phyloP scores from a whole-genome alignment of 345 rosid species.

The Turritis glabra region DNA sequence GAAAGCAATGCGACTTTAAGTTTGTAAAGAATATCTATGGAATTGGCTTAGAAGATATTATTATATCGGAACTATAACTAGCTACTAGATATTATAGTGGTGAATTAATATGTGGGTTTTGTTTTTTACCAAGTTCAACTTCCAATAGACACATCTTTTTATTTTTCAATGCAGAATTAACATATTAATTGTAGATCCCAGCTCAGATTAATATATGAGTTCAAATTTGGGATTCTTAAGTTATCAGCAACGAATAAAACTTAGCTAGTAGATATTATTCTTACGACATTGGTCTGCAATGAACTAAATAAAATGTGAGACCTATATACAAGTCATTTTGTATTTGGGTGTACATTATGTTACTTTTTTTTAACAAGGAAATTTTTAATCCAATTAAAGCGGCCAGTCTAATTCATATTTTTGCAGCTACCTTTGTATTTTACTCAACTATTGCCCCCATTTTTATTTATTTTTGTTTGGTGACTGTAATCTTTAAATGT shows the following conservation, averaged over 20 bases:
- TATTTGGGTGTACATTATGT: not conserved
- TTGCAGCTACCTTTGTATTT: too few species aligned
- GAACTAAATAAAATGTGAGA: not conserved
- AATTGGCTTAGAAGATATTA: not conserved
- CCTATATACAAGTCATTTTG: not conserved
- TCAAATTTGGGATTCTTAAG: not conserved
- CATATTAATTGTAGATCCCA: not conserved
- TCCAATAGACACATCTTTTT: not conserved
- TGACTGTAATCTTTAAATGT: too few species aligned
- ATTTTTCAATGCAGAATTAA: not conserved
- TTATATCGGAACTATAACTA: not conserved
- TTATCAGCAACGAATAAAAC: not conserved
- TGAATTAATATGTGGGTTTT: not conserved
- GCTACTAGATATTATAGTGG: not conserved
- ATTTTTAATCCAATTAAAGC: not conserved
- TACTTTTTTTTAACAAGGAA: not conserved
- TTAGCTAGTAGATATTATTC: not conserved
- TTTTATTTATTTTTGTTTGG: too few species aligned
- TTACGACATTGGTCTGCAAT: not conserved
- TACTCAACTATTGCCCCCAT: too few species aligned
- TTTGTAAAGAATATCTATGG: not conserved
- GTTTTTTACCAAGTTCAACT: not conserved
- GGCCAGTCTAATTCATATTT: not conserved
- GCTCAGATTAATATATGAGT: not conserved
- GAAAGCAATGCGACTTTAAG: not conserved